Evolutionary conservation across 2,329 filamentous ascomycete genomes (phyloP), one percentile per base, ranked within the genome.

Genomic region (Penicillium digitatum): DNA sequence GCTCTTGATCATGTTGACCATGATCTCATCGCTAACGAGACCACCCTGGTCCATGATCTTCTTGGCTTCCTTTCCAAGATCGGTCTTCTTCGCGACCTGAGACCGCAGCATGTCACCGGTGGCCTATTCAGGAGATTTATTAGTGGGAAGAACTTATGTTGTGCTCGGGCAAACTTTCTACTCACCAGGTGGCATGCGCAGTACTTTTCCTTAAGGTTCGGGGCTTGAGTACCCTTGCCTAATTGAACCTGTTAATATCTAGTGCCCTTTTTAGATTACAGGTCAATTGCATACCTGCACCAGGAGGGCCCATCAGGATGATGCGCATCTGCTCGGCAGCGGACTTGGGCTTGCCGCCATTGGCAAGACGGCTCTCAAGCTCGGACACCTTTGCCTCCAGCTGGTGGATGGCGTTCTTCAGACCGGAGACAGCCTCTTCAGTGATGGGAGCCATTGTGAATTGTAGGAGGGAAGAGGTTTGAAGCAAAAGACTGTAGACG

Each of bases 11-110:
- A 99, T 99, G 78, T 93, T 91, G 76, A 99, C 89, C 84, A 99
- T 93, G 73, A 99, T 99, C 74, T 97, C 93, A 77, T 99, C 94
- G 76, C 91, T 95, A 74, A 99, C 94, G 56, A 99, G 86, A 66
- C 93, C 93, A 68, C 94, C 94, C 74, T 93, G 88, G 73, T 99
- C 94, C 94, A 99, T 99, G 77, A 99, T 99, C 86, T 97, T 97
- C 87, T 99, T 99, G 64, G 94, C 94, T 81, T 96, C 91, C 72
- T 89, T 85, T 67, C 94, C 94, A 63, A 99, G 86, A 57, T 89
- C 78, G 55, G 94, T 99, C 86, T 97, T 96, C 80, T 95, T 95
- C 63, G 93, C 89, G 72, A 99, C 94, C 78, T 99, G 94, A 65
- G 92, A 95, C 71, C 94, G 91, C 71, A 99, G 85, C 94, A 99